A percentile compares a stretch with the other conserved stretches of the same genome.
phyloP scores from a whole-genome alignment of 352 stramenopile species.

The Phytophthora tentaculata region DNA sequence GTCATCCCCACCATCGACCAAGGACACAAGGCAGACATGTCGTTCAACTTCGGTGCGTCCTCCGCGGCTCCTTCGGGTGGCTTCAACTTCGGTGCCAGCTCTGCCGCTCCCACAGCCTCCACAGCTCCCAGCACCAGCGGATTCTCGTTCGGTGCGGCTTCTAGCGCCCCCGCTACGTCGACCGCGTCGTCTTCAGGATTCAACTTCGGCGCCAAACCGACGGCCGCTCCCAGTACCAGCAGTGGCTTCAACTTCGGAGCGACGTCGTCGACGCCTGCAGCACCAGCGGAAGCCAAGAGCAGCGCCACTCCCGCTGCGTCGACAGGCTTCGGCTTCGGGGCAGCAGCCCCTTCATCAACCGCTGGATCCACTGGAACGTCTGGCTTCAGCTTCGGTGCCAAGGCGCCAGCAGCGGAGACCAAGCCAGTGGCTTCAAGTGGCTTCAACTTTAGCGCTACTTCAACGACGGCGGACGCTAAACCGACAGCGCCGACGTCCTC shows the following conservation, averaged over 20 bases:
- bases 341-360: neutral
- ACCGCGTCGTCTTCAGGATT: slow-evolving; percentile 25
- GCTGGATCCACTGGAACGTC: slow-evolving; percentile 4
- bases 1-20: slow-evolving; percentile 5
- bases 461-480: slow-evolving; percentile 19
- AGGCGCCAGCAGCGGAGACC: slow-evolving; percentile 14
- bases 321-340: slow-evolving; percentile 27
- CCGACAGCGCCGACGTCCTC: slow-evolving; percentile 5
- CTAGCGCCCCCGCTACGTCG: slow-evolving; percentile 19
- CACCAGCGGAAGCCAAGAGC: slow-evolving; percentile 18
- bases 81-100: slow-evolving; percentile 39
- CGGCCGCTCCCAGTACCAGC: slow-evolving; percentile 4
- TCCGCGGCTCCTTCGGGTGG: slow-evolving; percentile 26
- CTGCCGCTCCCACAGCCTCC: slow-evolving; percentile 7
- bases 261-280: slow-evolving; percentile 3
- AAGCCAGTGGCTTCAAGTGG: slow-evolving; percentile 13
- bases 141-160: slow-evolving; percentile 12
- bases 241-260: slow-evolving; percentile 17
- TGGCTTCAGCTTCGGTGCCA: slow-evolving; percentile 27
- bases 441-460: slow-evolving; percentile 29
- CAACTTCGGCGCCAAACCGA: slow-evolving; percentile 25
- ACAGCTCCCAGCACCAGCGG: slow-evolving; percentile 2
- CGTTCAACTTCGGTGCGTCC: slow-evolving; percentile 46
- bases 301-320: slow-evolving; percentile 7
- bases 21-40: slow-evolving; percentile 25